These are phyloP conservation scores for Paraconiothyrium brasiliense DNA, from an alignment of 2,329 filamentous ascomycete species.

Conservation along the genomic window DNA sequence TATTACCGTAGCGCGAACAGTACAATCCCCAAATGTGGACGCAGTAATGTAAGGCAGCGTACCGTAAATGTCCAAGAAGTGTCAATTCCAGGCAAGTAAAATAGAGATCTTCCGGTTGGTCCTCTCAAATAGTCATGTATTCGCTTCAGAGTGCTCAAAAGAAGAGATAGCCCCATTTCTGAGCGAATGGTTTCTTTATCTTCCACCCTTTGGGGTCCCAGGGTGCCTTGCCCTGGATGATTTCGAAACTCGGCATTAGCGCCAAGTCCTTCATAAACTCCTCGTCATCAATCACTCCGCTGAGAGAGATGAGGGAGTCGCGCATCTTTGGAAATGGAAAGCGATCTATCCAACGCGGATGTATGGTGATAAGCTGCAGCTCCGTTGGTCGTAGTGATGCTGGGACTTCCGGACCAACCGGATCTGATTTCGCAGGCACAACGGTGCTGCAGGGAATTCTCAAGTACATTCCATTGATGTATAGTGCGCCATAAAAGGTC, in stretches of 20 bases:
- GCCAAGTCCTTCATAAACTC: slow-evolving; percentile 49
- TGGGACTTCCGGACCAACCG: slow-evolving; percentile 29
- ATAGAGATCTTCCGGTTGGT: neutral
- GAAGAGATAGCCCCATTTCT: slow-evolving; percentile 46
- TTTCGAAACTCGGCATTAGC: slow-evolving; percentile 44
- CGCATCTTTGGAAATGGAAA: slow-evolving; percentile 53
- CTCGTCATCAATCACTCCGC: slow-evolving; percentile 48
- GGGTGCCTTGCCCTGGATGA: slow-evolving; percentile 33
- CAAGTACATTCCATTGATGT: slow-evolving; percentile 42
- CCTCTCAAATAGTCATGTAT: neutral
- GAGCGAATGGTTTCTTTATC: slow-evolving; percentile 44
- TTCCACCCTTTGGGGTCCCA: slow-evolving; percentile 50
- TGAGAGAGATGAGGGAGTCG: slow-evolving; percentile 49
- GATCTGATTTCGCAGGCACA: slow-evolving; percentile 34
- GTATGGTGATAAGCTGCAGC: slow-evolving; percentile 44
- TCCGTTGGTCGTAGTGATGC: slow-evolving; percentile 45
- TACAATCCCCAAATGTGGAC: neutral
- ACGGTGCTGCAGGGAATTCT: slow-evolving; percentile 38
- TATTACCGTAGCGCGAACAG: too few relatives aligned
- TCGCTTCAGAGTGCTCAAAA: neutral
- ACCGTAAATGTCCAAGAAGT: neutral
- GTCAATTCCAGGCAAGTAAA: neutral
- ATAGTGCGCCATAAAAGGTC: slow-evolving; percentile 42
- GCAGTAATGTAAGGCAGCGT: neutral
- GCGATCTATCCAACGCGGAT: slow-evolving; percentile 54